phyloP scores from a whole-genome alignment of 805 yeast genomes.

The Diddensiella santjacobensis region DNA sequence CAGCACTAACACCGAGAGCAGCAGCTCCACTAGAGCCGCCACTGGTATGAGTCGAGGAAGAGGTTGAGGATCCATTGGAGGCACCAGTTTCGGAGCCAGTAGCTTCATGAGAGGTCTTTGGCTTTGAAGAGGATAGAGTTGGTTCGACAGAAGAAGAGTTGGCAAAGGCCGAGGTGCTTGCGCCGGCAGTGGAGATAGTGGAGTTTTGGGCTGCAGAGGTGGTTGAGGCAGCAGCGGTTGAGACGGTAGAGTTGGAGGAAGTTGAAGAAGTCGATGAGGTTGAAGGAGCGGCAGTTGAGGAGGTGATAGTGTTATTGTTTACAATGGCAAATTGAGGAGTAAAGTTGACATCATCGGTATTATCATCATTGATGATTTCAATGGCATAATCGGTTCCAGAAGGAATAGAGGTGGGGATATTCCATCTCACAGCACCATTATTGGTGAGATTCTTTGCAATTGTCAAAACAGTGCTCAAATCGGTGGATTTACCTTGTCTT shows the following conservation, averaged over 20 bases:
- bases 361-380: slow-evolving; percentile 30
- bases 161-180: slow-evolving; percentile 4
- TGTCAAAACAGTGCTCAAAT: slow-evolving; percentile 33
- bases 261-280: slow-evolving; percentile 6
- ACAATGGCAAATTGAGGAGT: slow-evolving; percentile 31
- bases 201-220: background rate
- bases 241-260: slow-evolving; percentile 12
- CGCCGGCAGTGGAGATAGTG: slow-evolving; percentile 6
- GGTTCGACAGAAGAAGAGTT: slow-evolving; percentile 3
- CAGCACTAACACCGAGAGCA: slow-evolving; percentile 4
- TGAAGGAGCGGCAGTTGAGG: slow-evolving; percentile 15
- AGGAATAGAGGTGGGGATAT: slow-evolving; percentile 30
- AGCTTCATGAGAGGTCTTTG: background rate
- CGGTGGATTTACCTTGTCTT: slow-evolving; percentile 31
- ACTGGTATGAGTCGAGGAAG: slow-evolving; percentile 1
- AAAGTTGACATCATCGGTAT: slow-evolving; percentile 34
- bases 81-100: slow-evolving; percentile 4
- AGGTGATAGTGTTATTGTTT: slow-evolving; percentile 24
- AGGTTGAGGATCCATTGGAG: slow-evolving; percentile 3
- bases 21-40: slow-evolving; percentile 3
- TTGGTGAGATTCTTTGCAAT: slow-evolving; percentile 33
- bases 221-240: slow-evolving; percentile 11
- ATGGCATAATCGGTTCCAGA: slow-evolving; percentile 34
- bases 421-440: slow-evolving; percentile 38
- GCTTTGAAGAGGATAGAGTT: background rate